phyloP scores from a whole-genome alignment of 148 eudicot genomes.

The Polygonum aviculare region DNA sequence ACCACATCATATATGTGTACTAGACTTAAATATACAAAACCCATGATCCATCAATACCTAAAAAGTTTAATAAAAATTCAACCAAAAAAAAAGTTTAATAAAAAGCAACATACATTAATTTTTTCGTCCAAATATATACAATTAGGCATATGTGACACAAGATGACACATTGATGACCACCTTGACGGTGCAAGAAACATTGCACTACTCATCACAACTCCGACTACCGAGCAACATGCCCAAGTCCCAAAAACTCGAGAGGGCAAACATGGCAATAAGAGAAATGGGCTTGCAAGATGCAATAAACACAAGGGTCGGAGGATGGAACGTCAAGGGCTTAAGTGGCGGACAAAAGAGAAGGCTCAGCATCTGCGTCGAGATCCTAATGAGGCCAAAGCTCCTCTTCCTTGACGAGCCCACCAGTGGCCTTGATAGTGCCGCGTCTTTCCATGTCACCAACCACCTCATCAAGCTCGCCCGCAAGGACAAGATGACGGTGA shows the following conservation, averaged over 20 bases:
- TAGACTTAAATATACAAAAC: too few relatives aligned
- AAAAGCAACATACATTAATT: too few relatives aligned
- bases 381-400: slow-evolving; percentile 51
- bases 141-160: slow-evolving; percentile 52
- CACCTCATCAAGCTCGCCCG: slow-evolving; percentile 20
- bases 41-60: too few relatives aligned
- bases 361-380: slow-evolving; percentile 74
- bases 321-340: slow-evolving; percentile 53
- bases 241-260: slow-evolving; percentile 23
- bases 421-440: slow-evolving; percentile 69
- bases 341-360: slow-evolving; percentile 87
- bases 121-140: background rate
- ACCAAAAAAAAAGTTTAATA: too few relatives aligned
- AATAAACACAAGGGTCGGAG: slow-evolving; percentile 58
- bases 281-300: slow-evolving; percentile 50
- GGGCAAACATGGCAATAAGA: slow-evolving; percentile 32
- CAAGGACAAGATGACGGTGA: slow-evolving; percentile 21
- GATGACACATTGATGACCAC: slow-evolving; percentile 39
- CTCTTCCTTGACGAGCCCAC: slow-evolving; percentile 87
- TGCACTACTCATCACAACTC: slow-evolving; percentile 49
- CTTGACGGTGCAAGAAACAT: slow-evolving; percentile 37
- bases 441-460: slow-evolving; percentile 34
- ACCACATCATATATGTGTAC: too few relatives aligned
- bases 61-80: too few relatives aligned
- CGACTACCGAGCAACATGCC: slow-evolving; percentile 41